Evolutionary conservation across 1,284 basidiomycete genomes (phyloP).

Genomic region (Trichosporon inkin): DNA sequence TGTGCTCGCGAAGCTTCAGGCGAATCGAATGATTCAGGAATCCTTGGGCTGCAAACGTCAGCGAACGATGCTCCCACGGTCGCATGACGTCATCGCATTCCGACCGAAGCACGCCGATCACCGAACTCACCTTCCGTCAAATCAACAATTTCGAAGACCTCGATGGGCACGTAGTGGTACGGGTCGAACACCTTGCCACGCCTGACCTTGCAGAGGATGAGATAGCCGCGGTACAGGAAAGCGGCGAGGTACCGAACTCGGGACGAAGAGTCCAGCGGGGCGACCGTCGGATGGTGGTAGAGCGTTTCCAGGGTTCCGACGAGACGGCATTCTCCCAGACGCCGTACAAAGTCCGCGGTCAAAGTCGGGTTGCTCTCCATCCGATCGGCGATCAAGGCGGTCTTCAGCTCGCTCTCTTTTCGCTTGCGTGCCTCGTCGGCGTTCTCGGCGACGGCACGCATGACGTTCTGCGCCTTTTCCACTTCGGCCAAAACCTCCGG

Average conservation of each 20-base stretch:
- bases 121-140: constrained; percentile 59
- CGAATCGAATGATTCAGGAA: constrained; percentile 75
- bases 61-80: neutral
- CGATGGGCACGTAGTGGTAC: constrained; percentile 75
- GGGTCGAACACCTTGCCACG: constrained; percentile 78
- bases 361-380: constrained; percentile 53
- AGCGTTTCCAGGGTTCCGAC: constrained; percentile 79
- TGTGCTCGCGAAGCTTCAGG: constrained; percentile 61
- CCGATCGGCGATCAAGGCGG: constrained; percentile 65
- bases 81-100: constrained; percentile 1
- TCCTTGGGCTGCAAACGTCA: constrained; percentile 52
- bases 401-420: constrained; percentile 64
- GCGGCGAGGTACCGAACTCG: constrained; percentile 82
- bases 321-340: constrained; percentile 68
- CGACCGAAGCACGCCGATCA: neutral
- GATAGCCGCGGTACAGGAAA: constrained; percentile 79
- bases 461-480: constrained; percentile 50
- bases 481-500: constrained; percentile 21
- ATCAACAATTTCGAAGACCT: constrained; percentile 67
- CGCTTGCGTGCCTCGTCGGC: constrained; percentile 57
- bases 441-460: constrained; percentile 59
- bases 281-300: constrained; percentile 56
- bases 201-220: constrained; percentile 77
- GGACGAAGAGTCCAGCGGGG: constrained; percentile 52
- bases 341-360: constrained; percentile 58